Percentiles rank a stretch among this genome's conserved stretches.
Evolutionary conservation across 768 basidiomycete species (phyloP).

Genomic region (Boletus tomentosulus): DNA sequence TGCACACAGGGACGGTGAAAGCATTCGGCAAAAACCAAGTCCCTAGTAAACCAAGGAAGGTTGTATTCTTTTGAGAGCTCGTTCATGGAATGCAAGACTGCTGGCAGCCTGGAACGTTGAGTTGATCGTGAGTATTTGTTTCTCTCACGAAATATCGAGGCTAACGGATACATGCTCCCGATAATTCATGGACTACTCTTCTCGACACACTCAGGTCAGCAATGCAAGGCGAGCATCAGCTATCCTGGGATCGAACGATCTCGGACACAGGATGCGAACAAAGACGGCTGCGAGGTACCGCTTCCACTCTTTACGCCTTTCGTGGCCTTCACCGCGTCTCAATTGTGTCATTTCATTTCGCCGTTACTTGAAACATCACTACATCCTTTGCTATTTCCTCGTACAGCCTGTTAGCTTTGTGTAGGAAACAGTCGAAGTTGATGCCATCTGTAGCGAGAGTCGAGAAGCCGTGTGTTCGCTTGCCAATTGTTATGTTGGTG

Average conservation of each 20-base stretch:
- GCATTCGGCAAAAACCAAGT: constrained; percentile 27
- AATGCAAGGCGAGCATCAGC: not conserved
- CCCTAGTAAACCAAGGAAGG: constrained; percentile 37
- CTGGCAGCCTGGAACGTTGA: not conserved
- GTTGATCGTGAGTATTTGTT: not conserved
- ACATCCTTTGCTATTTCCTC: not conserved
- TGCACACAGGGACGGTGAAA: constrained; percentile 39
- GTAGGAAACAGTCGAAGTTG: not conserved
- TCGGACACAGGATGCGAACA: not conserved
- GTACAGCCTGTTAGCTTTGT: not conserved
- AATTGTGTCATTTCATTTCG: not conserved
- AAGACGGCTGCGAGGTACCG: not conserved
- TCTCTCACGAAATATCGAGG: not conserved
- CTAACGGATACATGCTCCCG: not conserved
- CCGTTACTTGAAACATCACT: not conserved
- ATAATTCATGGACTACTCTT: not conserved
- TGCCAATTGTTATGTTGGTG: not conserved
- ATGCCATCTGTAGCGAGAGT: not conserved
- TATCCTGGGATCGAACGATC: not conserved
- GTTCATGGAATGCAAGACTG: not conserved
- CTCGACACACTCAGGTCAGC: not conserved
- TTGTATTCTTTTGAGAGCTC: constrained; percentile 43
- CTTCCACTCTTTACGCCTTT: not conserved
- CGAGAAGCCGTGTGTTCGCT: not conserved
- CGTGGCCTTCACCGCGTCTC: not conserved